Evolutionary conservation across 1,284 basidiomycete species (phyloP).

Genomic region (Mrakiaceae sp.): DNA sequence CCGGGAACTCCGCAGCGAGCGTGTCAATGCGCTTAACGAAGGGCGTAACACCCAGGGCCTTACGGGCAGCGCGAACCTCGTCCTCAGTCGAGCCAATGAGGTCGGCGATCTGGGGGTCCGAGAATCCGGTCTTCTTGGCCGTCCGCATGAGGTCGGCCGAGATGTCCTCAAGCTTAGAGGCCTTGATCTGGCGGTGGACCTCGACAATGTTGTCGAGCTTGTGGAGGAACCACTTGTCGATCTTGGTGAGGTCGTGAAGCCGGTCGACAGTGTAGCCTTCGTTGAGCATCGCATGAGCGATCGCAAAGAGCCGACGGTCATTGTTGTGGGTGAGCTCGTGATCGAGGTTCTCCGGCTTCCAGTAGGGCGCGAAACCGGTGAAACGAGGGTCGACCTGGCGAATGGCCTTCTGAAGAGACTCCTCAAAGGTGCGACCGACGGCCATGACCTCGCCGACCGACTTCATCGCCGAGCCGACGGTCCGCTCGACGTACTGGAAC

Average conservation of each 20-base stretch:
- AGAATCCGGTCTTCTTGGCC: slow-evolving; percentile 89
- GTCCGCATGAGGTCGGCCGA: slow-evolving; percentile 58
- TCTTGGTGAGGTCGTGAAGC: slow-evolving; percentile 90
- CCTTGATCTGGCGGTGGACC: slow-evolving; percentile 61
- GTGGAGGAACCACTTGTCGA: slow-evolving; percentile 99
- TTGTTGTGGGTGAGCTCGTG: slow-evolving; percentile 48
- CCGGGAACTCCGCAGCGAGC: slow-evolving; percentile 95
- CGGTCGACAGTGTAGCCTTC: slow-evolving; percentile 81
- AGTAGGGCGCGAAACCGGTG: slow-evolving; percentile 46
- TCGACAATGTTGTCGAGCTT: slow-evolving; percentile 96
- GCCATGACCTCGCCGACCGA: slow-evolving; percentile 99
- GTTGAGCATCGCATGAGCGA: slow-evolving; percentile 95
- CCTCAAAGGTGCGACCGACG: slow-evolving; percentile 97
- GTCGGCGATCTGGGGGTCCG: slow-evolving; percentile 82
- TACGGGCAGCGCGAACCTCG: slow-evolving; percentile 70
- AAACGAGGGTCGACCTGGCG: slow-evolving; percentile 88
- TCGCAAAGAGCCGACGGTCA: slow-evolving; percentile 92
- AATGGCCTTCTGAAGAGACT: slow-evolving; percentile 96
- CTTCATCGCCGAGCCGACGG: slow-evolving; percentile 97
- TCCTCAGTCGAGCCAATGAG: slow-evolving; percentile 59
- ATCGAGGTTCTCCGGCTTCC: slow-evolving; percentile 73
- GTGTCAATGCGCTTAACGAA: slow-evolving; percentile 99
- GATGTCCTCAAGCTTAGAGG: slow-evolving; percentile 50
- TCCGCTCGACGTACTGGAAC: slow-evolving; percentile 89
- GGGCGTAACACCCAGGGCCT: slow-evolving; percentile 76